phyloP scores from a whole-genome alignment of 768 basidiomycete genomes.

The Cystofilobasidium bisporidii region DNA sequence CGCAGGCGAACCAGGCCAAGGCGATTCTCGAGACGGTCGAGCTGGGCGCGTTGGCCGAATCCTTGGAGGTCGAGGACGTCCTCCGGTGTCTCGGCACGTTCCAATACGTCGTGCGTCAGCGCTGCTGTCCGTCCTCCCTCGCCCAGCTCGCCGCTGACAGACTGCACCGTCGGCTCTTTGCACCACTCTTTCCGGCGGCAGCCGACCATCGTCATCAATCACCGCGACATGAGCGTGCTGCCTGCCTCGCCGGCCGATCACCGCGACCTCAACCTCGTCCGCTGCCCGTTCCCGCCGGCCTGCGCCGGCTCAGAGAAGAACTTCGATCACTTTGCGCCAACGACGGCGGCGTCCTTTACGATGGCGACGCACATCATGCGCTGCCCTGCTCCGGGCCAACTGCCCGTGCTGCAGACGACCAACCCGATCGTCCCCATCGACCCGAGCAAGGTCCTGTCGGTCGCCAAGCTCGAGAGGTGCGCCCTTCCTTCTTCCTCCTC shows the following conservation, averaged over 20 bases:
- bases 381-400: constrained; percentile 35
- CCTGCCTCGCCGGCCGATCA: constrained; percentile 48
- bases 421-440: constrained; percentile 56
- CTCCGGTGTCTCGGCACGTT: constrained; percentile 50
- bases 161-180: too few relatives aligned
- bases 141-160: neutral
- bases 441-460: constrained; percentile 48
- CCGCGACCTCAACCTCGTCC: constrained; percentile 59
- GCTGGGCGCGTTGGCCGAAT: neutral
- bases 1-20: constrained; percentile 58
- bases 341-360: constrained; percentile 42
- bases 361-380: constrained; percentile 59
- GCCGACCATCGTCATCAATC: constrained; percentile 56
- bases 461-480: constrained; percentile 56
- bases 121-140: neutral
- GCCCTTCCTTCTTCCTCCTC: constrained; percentile 15
- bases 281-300: constrained; percentile 24
- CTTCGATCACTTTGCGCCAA: constrained; percentile 14
- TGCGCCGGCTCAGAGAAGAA: neutral
- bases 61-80: constrained; percentile 23
- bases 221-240: constrained; percentile 54
- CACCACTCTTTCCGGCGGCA: too few relatives aligned
- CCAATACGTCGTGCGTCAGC: constrained; percentile 43
- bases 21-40: constrained; percentile 31
- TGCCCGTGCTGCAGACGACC: constrained; percentile 58